Evolutionary conservation across 306 rosid species (phyloP), one percentile per base, ranked within the genome.

Genomic region (Gastrolobium villosum): DNA sequence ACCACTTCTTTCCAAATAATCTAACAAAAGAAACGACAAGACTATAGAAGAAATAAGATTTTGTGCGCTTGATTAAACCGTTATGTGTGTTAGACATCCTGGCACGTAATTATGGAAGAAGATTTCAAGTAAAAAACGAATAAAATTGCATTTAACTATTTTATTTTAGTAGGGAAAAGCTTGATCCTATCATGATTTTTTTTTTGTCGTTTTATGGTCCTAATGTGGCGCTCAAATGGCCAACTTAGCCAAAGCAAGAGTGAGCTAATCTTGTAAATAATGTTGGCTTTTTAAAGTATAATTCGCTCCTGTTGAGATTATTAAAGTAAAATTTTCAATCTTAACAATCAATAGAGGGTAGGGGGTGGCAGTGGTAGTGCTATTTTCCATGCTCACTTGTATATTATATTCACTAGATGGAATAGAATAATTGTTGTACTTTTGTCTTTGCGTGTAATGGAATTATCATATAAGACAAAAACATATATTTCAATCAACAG

Each of bases 21-120:
- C 73, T 86, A 84, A 79, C 85, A 45, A 73, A 62, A 77, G 89
- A 86, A 90, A 88, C 72, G 93, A 90, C 96, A 90, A 88, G 39
- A 39, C 80, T 62, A 80, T 72, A 63, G 88, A 92, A 88, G 90
- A 87, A 86, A 90, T 60, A 67, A 79, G 89, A 88, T 90, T 82
- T 84, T 79, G 81, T 81, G 60, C 74, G 37, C 80, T 82, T 84
- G 77, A 82, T 72, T 82, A 61, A 75, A 79, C 84, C 41, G 41
- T 83, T 79, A 20, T 69, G 86, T 79, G 80, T 37, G 84, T 85
- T 79, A 78, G 82, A 84, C 88, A 85, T 87, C 74, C 89, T 90
- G 90, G 88, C 88, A 92, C 84, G 87, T 81, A 85, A 84, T 84
- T 84, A 76, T 77, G 83, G 70, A 84, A 78, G 44, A 46, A 37